Base-by-base conservation (phyloP, 2,329 filamentous ascomycete species). In the Aureobasidium musti region DNA sequence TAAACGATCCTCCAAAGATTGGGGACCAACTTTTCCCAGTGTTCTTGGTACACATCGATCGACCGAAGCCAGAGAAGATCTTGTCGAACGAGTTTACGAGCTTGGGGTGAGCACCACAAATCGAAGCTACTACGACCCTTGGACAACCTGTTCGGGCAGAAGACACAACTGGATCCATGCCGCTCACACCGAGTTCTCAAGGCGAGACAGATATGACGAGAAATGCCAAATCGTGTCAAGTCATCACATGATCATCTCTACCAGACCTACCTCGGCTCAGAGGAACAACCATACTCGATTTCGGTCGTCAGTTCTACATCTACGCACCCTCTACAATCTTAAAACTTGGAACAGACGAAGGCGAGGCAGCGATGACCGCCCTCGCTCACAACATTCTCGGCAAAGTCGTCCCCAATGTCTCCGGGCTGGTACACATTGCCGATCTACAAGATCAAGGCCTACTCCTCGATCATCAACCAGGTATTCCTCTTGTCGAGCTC, bases 41-140 rank as follows among this genome's bases (percentile, higher is more conserved):
- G 17, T 56, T 56, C 14, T 37, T 56, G n/a, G 52, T 56, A n/a
- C 52, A 56, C 2, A 56, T 56, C 26, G 52, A 56, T 56, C 52
- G 52, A 26, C n/a, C 30, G 52, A 56, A 56, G 52, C 52, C 52
- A 39, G 52, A 33, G 5, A 35, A 56, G 35, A 14, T 56, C 17
- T 26, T 26, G 52, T 21, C 30, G 37, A 23, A 56, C 33, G 52
- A 56, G 4, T 14, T 39, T 21, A 56, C 52, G 52, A 56, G 52
- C 52, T 56, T 39, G n/a, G 39, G 26, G n/a, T 56, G 23, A 56
- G 52, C 33, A 23, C 35, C 26, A 23, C 28, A 56, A 26, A 39
- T 3, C 14, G 33, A 39, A 56, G 33, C 19, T 14, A 56, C 52
- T 33, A 39, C n/a, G n/a, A 39, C n/a, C 23, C 30, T 33, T 11